Evolutionary conservation across 768 basidiomycete genomes (phyloP).

Genomic region (Peribolospora kevripleyi): DNA sequence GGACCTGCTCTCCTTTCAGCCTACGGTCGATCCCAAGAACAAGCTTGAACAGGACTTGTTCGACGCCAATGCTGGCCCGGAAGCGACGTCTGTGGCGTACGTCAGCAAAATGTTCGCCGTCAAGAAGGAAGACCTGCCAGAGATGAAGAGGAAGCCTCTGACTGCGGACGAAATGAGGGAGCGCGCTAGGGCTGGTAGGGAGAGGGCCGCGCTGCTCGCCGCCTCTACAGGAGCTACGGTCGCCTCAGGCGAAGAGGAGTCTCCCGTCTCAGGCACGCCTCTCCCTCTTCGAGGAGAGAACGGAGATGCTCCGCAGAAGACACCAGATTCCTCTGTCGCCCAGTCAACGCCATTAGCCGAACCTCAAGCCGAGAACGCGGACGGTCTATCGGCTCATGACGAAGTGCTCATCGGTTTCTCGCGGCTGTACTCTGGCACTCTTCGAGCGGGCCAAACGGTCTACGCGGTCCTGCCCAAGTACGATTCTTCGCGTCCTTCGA

Average conservation of each 20-base stretch:
- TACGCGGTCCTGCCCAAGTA: slow-evolving; percentile 74
- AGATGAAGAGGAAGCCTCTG: slow-evolving; percentile 49
- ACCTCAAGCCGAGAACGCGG: slow-evolving; percentile 9
- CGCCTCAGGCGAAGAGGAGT: no score
- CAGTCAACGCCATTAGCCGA: slow-evolving; percentile 7
- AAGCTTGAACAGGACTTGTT: slow-evolving; percentile 68
- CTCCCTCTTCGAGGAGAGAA: no score
- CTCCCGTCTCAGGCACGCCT: no score
- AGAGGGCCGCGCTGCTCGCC: slow-evolving; percentile 13
- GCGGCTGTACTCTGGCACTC: slow-evolving; percentile 69
- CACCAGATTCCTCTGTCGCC: not conserved
- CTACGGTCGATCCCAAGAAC: slow-evolving; percentile 34
- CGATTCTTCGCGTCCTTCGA: slow-evolving; percentile 33
- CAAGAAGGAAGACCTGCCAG: slow-evolving; percentile 50
- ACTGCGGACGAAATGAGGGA: slow-evolving; percentile 64
- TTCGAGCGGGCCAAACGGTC: slow-evolving; percentile 38
- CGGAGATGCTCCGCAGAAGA: not conserved
- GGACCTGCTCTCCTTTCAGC: slow-evolving; percentile 26
- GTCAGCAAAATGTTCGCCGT: slow-evolving; percentile 99
- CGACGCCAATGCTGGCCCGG: slow-evolving; percentile 33
- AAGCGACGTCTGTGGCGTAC: slow-evolving; percentile 51
- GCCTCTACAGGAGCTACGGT: not conserved
- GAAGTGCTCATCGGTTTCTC: slow-evolving; percentile 81
- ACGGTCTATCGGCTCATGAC: slow-evolving; percentile 11
- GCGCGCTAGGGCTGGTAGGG: slow-evolving; percentile 26